These are phyloP conservation scores for Zasmidium angulare DNA, from an alignment of 2,329 filamentous ascomycete species.

Conservation along the genomic window DNA sequence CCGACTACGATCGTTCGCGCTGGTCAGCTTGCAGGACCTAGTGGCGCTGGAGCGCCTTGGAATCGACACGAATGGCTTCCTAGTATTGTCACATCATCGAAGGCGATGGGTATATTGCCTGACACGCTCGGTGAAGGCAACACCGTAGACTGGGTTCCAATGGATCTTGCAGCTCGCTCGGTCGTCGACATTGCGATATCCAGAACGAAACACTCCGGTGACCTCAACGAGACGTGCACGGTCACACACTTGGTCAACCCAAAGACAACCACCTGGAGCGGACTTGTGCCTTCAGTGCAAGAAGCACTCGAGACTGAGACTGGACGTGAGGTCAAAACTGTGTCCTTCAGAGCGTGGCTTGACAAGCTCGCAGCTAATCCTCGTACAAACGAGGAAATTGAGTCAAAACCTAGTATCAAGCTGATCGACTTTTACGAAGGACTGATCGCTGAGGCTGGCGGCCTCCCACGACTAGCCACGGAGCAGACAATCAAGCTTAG, in stretches of 20 bases:
- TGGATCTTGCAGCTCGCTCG: constrained; percentile 40
- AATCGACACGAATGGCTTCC: constrained; percentile 46
- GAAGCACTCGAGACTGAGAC: constrained; percentile 16
- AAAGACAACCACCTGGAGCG: constrained; percentile 22
- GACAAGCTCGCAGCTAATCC: constrained; percentile 15
- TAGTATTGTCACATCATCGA: constrained; percentile 42
- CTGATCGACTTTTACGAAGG: constrained; percentile 33
- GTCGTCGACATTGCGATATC: constrained; percentile 20
- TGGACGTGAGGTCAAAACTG: constrained; percentile 15
- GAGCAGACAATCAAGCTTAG: constrained; percentile 29
- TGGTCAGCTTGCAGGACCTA: constrained; percentile 31
- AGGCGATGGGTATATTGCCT: constrained; percentile 40
- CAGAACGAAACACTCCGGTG: constrained; percentile 7
- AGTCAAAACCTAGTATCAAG: constrained; percentile 30
- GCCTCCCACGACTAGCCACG: constrained; percentile 24
- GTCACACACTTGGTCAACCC: constrained; percentile 34
- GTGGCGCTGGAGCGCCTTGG: constrained; percentile 30
- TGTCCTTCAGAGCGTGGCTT: constrained; percentile 29
- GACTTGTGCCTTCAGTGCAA: constrained; percentile 24
- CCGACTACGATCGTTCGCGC: constrained; percentile 25
- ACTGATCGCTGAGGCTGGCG: constrained; percentile 15
- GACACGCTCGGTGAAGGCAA: constrained; percentile 35
- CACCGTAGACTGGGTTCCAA: constrained; percentile 47
- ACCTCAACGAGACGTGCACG: constrained; percentile 7
- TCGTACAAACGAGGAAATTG: constrained; percentile 21